Conservation (phyloP, 1,284 basidiomycete species). For the Ganoderma boninense region DNA sequence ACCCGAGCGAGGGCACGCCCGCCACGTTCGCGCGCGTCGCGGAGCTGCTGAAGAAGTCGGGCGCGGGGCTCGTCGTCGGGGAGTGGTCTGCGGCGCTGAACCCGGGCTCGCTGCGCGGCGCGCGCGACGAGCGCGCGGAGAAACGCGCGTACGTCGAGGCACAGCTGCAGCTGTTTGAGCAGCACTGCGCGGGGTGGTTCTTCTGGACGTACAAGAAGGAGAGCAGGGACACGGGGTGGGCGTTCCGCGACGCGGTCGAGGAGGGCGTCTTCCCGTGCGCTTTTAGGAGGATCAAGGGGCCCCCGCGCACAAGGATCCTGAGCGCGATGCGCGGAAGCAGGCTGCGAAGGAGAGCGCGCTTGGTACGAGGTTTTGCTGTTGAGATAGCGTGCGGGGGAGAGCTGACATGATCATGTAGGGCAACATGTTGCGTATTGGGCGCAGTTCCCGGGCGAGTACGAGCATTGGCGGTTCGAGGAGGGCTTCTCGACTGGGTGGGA, state of each 20-base stretch:
- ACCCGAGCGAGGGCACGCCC: slow-evolving; percentile 50
- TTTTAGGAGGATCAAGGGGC: slow-evolving; percentile 46
- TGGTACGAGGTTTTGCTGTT: slow-evolving; percentile 42
- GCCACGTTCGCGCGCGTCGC: slow-evolving; percentile 53
- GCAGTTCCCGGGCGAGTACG: slow-evolving; percentile 56
- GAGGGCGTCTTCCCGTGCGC: slow-evolving; percentile 57
- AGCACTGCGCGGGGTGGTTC: slow-evolving; percentile 78
- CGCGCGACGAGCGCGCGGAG: slow-evolving; percentile 52
- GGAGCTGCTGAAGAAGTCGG: slow-evolving; percentile 53
- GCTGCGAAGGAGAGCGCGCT: slow-evolving; percentile 48
- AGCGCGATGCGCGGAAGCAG: slow-evolving; percentile 45
- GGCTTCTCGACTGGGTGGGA: slow-evolving; percentile 79
- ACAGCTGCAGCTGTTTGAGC: slow-evolving; percentile 76
- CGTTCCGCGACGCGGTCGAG: slow-evolving; percentile 73
- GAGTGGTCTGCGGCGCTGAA: slow-evolving; percentile 89
- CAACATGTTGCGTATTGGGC: slow-evolving; percentile 69
- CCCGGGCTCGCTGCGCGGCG: slow-evolving; percentile 63
- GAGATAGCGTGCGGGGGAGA: neutral
- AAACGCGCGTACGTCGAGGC: slow-evolving; percentile 66
- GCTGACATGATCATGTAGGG: slow-evolving; percentile 37
- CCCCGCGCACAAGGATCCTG: slow-evolving; percentile 22
- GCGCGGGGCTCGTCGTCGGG: slow-evolving; percentile 76
- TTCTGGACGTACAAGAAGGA: slow-evolving; percentile 93
- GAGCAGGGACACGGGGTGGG: slow-evolving; percentile 81
- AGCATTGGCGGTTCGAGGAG: slow-evolving; percentile 72